Conservation (phyloP, 2,329 filamentous ascomycete species). For the Berkeleyomyces rouxiae region DNA sequence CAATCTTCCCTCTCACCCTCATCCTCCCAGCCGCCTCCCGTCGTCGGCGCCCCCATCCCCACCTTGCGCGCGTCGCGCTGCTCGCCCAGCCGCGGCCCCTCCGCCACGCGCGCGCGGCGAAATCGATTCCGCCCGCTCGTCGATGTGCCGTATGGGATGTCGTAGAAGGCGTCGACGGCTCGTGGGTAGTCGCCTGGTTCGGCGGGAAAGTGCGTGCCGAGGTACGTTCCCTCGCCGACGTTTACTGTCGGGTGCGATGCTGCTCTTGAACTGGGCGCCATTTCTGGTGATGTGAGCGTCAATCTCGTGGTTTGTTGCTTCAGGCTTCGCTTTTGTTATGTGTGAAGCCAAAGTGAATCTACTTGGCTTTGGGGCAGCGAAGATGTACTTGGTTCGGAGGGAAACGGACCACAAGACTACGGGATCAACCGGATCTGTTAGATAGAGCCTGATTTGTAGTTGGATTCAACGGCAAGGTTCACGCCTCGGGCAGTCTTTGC, state of each 20-base stretch:
- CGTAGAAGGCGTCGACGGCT: constrained; percentile 30
- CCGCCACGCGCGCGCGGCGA: constrained; percentile 22
- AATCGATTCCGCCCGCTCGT: constrained; percentile 29
- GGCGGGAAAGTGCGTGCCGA: not conserved
- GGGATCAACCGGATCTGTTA: no score
- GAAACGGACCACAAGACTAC: no score
- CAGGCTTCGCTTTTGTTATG: no score
- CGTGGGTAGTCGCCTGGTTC: constrained; percentile 18
- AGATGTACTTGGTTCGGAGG: no score
- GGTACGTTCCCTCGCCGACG: not conserved
- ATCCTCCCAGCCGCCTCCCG: constrained; percentile 17
- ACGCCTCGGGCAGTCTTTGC: no score
- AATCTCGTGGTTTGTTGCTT: not conserved
- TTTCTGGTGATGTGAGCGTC: not conserved
- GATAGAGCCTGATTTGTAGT: no score
- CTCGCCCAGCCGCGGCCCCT: not conserved
- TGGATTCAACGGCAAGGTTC: no score
- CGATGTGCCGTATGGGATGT: constrained; percentile 32
- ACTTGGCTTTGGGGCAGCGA: no score
- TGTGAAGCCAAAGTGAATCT: no score
- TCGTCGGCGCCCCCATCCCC: constrained; percentile 15
- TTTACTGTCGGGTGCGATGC: not conserved
- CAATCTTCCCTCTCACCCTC: constrained; percentile 30
- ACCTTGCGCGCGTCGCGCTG: not conserved
- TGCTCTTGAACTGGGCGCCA: not conserved